phyloP scores from a whole-genome alignment of 169 alveolate genomes.

The Perkinsus olseni region DNA sequence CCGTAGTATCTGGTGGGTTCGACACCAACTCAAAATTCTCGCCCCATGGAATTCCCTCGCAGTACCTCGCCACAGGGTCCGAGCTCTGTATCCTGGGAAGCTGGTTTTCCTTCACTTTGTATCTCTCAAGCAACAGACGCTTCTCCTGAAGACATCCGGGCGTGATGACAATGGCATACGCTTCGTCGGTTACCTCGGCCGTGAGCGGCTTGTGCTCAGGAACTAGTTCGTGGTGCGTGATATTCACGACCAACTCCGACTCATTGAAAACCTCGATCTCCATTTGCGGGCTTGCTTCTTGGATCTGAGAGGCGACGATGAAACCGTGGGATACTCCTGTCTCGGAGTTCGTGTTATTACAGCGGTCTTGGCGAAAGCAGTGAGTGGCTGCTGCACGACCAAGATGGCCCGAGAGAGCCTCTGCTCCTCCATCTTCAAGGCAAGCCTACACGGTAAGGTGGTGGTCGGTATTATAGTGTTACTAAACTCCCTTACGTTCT shows the following conservation, averaged over 20 bases:
- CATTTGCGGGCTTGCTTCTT: slow-evolving; percentile 80
- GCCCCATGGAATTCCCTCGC: slow-evolving; percentile 44
- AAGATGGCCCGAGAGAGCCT: slow-evolving; percentile 79
- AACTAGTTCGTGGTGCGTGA: slow-evolving; percentile 94
- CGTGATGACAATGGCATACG: background rate
- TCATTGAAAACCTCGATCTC: slow-evolving; percentile 77
- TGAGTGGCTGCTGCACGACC: slow-evolving; percentile 75
- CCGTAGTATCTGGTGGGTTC: background rate
- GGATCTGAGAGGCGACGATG: slow-evolving; percentile 65
- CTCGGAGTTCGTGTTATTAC: background rate
- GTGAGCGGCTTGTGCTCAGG: slow-evolving; percentile 91
- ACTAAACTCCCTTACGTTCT: slow-evolving; percentile 64
- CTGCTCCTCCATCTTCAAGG: slow-evolving; percentile 83
- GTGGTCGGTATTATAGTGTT: background rate
- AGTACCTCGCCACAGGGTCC: slow-evolving; percentile 93
- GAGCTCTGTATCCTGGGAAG: slow-evolving; percentile 90
- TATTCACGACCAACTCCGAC: slow-evolving; percentile 80
- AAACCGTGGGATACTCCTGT: background rate
- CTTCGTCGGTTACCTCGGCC: slow-evolving; percentile 44
- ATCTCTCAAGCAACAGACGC: slow-evolving; percentile 75
- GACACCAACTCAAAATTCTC: background rate
- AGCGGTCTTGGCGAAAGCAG: slow-evolving; percentile 83
- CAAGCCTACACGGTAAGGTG: slow-evolving; percentile 42
- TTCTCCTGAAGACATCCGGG: slow-evolving; percentile 53
- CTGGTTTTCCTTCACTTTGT: slow-evolving; percentile 83